phyloP scores from a whole-genome alignment of 768 basidiomycete genomes.

The Hygrophoropsis aurantiaca region DNA sequence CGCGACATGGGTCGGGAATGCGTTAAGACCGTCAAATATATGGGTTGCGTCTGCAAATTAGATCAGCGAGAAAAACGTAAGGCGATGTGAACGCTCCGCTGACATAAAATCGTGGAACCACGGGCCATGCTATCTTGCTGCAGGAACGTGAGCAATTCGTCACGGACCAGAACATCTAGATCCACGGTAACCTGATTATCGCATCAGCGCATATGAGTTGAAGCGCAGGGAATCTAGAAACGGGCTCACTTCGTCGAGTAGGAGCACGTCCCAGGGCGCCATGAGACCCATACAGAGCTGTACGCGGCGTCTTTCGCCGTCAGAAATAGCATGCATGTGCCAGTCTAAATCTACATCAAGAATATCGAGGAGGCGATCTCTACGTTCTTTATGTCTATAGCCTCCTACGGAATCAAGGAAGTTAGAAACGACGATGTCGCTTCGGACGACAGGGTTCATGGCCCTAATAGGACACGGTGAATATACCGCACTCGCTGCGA shows the following conservation, averaged over 20 bases:
- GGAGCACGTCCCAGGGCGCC: slow-evolving; percentile 88
- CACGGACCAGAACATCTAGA: slow-evolving; percentile 91
- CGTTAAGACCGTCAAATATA: slow-evolving; percentile 89
- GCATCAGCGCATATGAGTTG: neutral
- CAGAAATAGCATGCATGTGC: slow-evolving; percentile 95
- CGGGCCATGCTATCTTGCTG: slow-evolving; percentile 77
- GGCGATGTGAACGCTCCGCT: slow-evolving; percentile 21
- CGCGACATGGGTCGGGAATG: slow-evolving; percentile 91
- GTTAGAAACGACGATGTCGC: slow-evolving; percentile 88
- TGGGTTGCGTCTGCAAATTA: slow-evolving; percentile 83
- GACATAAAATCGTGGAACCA: slow-evolving; percentile 86
- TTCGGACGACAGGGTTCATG: slow-evolving; percentile 93
- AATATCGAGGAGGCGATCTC: slow-evolving; percentile 85
- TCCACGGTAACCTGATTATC: slow-evolving; percentile 87
- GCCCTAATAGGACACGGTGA: slow-evolving; percentile 55
- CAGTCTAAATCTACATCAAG: slow-evolving; percentile 94
- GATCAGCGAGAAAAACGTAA: slow-evolving; percentile 7
- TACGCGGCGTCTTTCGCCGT: slow-evolving; percentile 90
- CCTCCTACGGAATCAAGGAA: slow-evolving; percentile 99
- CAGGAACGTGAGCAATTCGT: slow-evolving; percentile 87
- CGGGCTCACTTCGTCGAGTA: slow-evolving; percentile 82
- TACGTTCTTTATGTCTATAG: slow-evolving; percentile 85
- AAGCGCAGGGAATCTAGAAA: slow-evolving; percentile 4
- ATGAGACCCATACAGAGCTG: slow-evolving; percentile 97
- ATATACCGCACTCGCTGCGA: neutral